These are phyloP conservation scores for Hortaea sp. DNA, from an alignment of 2,329 filamentous ascomycete species.

Conservation along the genomic window DNA sequence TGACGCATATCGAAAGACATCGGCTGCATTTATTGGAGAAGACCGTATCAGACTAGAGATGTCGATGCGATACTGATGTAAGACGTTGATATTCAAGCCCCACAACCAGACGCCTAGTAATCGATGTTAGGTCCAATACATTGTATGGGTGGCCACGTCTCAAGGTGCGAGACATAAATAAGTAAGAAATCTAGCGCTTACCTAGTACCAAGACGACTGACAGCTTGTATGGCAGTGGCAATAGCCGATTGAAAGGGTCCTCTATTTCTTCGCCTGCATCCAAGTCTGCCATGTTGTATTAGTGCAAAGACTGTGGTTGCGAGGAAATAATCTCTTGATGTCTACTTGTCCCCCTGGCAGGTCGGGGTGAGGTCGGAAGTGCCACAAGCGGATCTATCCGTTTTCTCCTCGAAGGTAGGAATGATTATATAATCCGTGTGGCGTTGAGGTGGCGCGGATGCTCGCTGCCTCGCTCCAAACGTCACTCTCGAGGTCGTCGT, in stretches of 20 bases:
- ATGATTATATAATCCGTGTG: too few relatives aligned
- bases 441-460: too few relatives aligned
- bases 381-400: slow-evolving; percentile 2
- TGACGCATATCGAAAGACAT: slow-evolving; percentile 71
- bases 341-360: background rate
- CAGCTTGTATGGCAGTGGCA: slow-evolving; percentile 83
- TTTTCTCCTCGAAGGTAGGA: background rate
- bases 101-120: slow-evolving; percentile 73
- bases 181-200: background rate
- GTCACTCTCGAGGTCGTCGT: too few relatives aligned
- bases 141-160: too few relatives aligned
- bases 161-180: too few relatives aligned
- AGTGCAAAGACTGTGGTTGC: background rate
- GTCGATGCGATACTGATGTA: background rate
- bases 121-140: too few relatives aligned
- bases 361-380: background rate
- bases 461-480: too few relatives aligned
- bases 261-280: slow-evolving; percentile 34
- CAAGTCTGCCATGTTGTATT: slow-evolving; percentile 5
- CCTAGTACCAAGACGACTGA: slow-evolving; percentile 73
- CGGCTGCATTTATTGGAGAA: background rate
- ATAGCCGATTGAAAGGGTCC: slow-evolving; percentile 76
- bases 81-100: slow-evolving; percentile 54
- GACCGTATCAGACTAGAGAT: background rate
- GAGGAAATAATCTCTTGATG: background rate